Percentiles rank a stretch among this genome's conserved stretches.
These are phyloP conservation scores for Eucalyptus curtisii DNA, from an alignment of 345 rosid genomes.

Conservation along the genomic window DNA sequence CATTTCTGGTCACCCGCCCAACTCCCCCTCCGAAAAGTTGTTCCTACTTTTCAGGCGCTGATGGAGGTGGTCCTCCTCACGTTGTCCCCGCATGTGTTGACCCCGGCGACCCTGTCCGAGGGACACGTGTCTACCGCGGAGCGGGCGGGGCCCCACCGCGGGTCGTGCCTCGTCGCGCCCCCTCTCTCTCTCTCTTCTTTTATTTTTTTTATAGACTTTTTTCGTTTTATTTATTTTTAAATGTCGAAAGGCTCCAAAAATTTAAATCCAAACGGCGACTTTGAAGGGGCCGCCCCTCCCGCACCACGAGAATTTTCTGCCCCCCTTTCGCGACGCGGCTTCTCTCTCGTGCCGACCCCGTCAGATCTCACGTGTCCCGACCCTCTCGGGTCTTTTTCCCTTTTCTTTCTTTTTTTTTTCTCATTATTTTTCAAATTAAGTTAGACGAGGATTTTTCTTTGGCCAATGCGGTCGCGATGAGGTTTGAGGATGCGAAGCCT, in stretches of 20 bases:
- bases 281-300: not conserved
- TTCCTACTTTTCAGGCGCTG: too few species aligned
- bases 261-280: not conserved
- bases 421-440: not conserved
- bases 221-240: not conserved
- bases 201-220: not conserved
- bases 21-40: not conserved
- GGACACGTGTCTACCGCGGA: not conserved
- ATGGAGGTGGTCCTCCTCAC: not conserved
- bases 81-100: not conserved
- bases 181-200: not conserved
- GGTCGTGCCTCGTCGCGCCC: not conserved
- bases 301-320: not conserved
- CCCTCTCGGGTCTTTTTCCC: too few species aligned
- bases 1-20: not conserved
- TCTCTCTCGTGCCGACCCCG: not conserved
- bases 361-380: not conserved
- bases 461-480: not conserved
- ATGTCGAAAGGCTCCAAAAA: not conserved
- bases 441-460: not conserved
- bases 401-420: not conserved
- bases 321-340: not conserved
- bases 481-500: not conserved
- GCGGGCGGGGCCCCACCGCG: not conserved
- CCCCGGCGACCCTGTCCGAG: not conserved